These are phyloP conservation scores for Rostrohypoxylon terebratum DNA, from an alignment of 495 filamentous ascomycete species.

Conservation along the genomic window DNA sequence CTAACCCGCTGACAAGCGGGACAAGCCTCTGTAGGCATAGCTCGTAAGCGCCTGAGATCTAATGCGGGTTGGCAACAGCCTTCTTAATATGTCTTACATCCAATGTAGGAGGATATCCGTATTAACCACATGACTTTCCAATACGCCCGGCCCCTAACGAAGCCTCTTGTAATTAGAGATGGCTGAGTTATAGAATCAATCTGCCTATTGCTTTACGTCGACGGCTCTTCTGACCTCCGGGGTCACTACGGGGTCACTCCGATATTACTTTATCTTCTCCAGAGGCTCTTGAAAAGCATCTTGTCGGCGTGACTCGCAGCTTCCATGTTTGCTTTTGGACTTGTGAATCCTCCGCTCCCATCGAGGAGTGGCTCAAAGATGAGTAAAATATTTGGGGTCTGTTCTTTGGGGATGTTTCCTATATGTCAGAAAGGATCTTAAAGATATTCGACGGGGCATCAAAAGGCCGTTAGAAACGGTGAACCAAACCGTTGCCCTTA, in stretches of 20 bases:
- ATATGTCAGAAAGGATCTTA: constrained; percentile 46
- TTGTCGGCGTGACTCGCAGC: constrained; percentile 2
- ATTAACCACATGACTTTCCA: not conserved
- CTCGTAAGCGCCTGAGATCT: not conserved
- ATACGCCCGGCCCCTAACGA: constrained; percentile 1
- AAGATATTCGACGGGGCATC: constrained; percentile 36
- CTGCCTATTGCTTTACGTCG: constrained; percentile 2
- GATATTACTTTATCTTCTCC: constrained; percentile 11
- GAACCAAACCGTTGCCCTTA: not conserved
- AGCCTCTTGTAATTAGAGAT: not conserved
- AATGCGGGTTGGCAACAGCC: not conserved
- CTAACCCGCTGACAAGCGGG: constrained; percentile 6
- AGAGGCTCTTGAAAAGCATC: not conserved
- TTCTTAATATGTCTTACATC: not conserved
- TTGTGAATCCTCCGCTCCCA: constrained; percentile 15
- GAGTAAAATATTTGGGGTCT: constrained; percentile 53
- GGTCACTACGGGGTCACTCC: too few relatives aligned
- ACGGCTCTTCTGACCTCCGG: constrained; percentile 12
- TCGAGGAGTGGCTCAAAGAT: constrained; percentile 50
- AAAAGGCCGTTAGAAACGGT: not conserved
- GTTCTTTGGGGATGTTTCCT: constrained; percentile 48
- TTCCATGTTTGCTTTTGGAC: not conserved
- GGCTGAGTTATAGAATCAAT: not conserved
- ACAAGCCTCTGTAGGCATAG: not conserved
- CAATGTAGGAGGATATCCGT: not conserved